phyloP scores from a whole-genome alignment of 225 moss, liverwort and hornwort species.

The Neckera pumila region DNA sequence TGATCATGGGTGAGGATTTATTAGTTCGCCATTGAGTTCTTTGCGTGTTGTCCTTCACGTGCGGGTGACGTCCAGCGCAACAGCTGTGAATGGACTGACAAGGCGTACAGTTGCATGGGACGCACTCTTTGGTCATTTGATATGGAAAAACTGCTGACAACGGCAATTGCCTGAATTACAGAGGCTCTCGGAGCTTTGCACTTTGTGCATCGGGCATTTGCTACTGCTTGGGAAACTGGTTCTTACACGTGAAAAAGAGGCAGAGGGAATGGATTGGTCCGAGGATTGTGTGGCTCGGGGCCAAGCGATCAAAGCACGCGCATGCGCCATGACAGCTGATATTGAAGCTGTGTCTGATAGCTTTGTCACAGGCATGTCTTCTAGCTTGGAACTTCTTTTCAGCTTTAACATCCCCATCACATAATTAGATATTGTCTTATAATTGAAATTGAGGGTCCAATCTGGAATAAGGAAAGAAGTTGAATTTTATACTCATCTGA shows the following conservation, averaged over 20 bases:
- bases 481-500: neutral
- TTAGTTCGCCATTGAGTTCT: neutral
- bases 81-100: neutral
- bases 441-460: neutral
- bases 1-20: neutral
- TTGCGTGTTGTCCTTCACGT: neutral
- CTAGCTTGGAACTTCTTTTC: neutral
- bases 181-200: conserved; percentile 94
- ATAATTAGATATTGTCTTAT: neutral
- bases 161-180: conserved; percentile 7
- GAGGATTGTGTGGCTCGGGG: conserved; percentile 69
- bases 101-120: neutral
- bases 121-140: neutral
- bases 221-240: conserved; percentile 74
- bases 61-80: neutral
- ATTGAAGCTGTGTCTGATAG: conserved; percentile 89
- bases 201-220: conserved; percentile 89
- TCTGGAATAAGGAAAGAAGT: neutral
- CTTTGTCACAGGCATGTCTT: conserved; percentile 67
- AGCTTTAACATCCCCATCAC: neutral
- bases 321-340: conserved; percentile 76
- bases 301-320: conserved; percentile 61
- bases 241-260: conserved; percentile 35
- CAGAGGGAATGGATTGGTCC: conserved; percentile 73
- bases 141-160: neutral